A percentile compares a stretch with the other conserved stretches of the same genome.
These are phyloP conservation scores for Metarhizium anisopliae DNA, from an alignment of 2,329 filamentous ascomycete genomes.

Conservation along the genomic window DNA sequence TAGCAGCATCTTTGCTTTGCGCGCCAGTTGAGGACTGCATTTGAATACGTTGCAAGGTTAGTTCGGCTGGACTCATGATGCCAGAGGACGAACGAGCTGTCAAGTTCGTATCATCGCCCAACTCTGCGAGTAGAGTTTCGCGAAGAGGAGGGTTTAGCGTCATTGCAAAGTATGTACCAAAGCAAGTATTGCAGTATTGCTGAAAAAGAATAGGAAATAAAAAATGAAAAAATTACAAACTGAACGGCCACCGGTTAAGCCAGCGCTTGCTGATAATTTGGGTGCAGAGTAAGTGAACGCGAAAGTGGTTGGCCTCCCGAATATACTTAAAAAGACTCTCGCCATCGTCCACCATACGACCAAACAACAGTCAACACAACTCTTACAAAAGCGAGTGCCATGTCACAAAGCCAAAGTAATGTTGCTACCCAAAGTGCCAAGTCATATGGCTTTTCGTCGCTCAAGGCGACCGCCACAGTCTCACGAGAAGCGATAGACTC, in stretches of 20 bases:
- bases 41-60: slow-evolving; percentile 54
- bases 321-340: neutral
- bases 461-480: slow-evolving; percentile 8
- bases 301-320: neutral
- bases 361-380: neutral
- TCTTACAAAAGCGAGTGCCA: neutral
- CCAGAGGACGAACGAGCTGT: slow-evolving; percentile 20
- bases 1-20: slow-evolving; percentile 38
- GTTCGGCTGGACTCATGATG: slow-evolving; percentile 46
- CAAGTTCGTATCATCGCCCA: slow-evolving; percentile 17
- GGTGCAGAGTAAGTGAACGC: neutral
- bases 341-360: neutral
- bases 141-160: slow-evolving; percentile 23
- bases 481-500: slow-evolving; percentile 3
- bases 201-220: neutral
- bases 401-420: neutral
- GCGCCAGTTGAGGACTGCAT: slow-evolving; percentile 50
- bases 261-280: neutral
- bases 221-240: neutral
- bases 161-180: slow-evolving; percentile 13
- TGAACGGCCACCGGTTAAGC: neutral
- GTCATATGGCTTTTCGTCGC: slow-evolving; percentile 3
- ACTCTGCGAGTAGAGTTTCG: slow-evolving; percentile 14
- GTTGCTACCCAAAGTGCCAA: slow-evolving; percentile 2
- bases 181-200: neutral